Base-by-base conservation (phyloP, 2,329 filamentous ascomycete genomes). In the Alternaria conjuncta region DNA sequence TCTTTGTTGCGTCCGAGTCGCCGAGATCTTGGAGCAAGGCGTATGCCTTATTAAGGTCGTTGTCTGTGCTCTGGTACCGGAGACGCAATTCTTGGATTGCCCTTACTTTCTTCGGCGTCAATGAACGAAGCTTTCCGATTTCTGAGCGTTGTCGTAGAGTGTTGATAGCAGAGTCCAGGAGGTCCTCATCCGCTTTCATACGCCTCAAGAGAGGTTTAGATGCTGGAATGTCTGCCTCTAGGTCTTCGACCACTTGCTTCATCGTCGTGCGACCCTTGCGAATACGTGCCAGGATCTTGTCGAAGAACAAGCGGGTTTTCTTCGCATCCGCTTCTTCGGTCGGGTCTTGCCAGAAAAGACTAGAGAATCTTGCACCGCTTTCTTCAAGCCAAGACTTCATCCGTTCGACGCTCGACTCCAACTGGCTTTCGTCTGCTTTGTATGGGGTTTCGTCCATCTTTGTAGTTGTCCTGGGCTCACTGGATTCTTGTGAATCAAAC, bases 291-390 rank as follows among this genome's bases (percentile, higher is more conserved):
- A 68, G 56, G 21, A 68, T 63, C 26, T 70, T 71, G n/a, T 68
- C 61, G 32, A 71, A 73, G 20, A 69, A 72, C 6, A 70, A 13
- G 12, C 70, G 63, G 3, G 71, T 67, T 25, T 73, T 71, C 13
- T 55, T 61, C 11, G 67, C 62, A n/a, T 73, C 71, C 10, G 65
- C 69, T 55, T 72, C 68, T 50, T 73, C 69, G 11, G 75, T 69
- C 7, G 76, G 75, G 41, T 77, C 73, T 55, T 75, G 71, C 75
- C 75, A 79, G 55, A 79, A 76, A 26, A 75, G 65, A 18, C 68
- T 71, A 9, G 73, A 66, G 20, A 78, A 68, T 12, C 62, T 65
- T 13, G 67, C 69, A 25, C 75, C 68, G 9, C 73, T 64, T 21
- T 67, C 68, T 36, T 76, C 71, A 9, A 78, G 60, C 75, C 74